Evolutionary conservation across 768 basidiomycete genomes (phyloP).

Genomic region (Cyathus striatus): DNA sequence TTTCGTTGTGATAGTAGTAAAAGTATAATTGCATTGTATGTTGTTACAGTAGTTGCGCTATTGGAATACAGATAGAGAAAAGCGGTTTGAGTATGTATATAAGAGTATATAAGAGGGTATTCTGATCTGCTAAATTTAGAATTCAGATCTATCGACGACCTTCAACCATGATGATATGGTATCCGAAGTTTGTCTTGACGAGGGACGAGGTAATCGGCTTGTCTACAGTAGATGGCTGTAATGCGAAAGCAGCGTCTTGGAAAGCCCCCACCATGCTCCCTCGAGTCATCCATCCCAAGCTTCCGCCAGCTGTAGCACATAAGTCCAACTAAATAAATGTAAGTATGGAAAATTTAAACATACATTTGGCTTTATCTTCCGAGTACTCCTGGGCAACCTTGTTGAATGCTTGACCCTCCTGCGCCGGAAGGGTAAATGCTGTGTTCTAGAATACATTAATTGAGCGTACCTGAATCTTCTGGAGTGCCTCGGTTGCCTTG

Average conservation of each 20-base stretch:
- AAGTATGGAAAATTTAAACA: conserved; percentile 3
- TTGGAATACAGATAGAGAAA: no score
- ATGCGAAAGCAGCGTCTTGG: conserved; percentile 84
- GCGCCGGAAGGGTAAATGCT: background rate
- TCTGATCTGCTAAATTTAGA: no score
- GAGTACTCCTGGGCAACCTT: conserved; percentile 90
- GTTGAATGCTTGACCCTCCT: conserved; percentile 79
- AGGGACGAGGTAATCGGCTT: conserved; percentile 68
- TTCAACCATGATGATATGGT: conserved; percentile 91
- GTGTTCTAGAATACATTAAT: background rate
- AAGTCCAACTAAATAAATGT: background rate
- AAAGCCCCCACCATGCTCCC: conserved; percentile 88
- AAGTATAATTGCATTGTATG: no score
- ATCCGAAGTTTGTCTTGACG: conserved; percentile 81
- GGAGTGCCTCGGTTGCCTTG: conserved; percentile 70
- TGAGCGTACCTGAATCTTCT: conserved; percentile 69
- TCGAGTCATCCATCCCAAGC: conserved; percentile 81
- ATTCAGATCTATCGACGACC: conserved; percentile 65
- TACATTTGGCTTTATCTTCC: conserved; percentile 87
- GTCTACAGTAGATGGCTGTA: conserved; percentile 75
- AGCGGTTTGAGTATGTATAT: no score
- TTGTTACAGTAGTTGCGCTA: no score
- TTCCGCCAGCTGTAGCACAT: conserved; percentile 61
- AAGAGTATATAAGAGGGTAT: no score
- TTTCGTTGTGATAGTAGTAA: no score